Base-by-base conservation (phyloP, 306 rosid genomes). In the Casuarina equisetifolia region DNA sequence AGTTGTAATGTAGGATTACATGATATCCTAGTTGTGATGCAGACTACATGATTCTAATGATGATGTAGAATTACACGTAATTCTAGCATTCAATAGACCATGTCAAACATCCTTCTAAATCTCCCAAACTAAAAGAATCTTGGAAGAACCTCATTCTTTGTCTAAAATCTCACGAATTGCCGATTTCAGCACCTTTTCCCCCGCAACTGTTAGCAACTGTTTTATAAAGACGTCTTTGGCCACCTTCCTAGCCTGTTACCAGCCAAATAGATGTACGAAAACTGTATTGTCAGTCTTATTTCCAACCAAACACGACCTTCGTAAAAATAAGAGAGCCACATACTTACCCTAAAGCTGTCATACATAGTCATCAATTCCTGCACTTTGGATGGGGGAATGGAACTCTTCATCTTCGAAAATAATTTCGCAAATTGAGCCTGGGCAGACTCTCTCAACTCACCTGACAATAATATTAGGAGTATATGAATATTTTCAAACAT, bases 181-280 rank as follows among this genome's bases (percentile, higher is more conserved):
- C 9, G 86, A 79, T 68, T 72, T 66, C 64, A 86, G 82, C 84
- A 88, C 46, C 62, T 86, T 48, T 13, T 88, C 92, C 40, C 95
- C 90, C 6, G 83, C 83, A 79, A 85, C 84, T 9, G 64, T 75
- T 57, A 87, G 84, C 74, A 88, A 77, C 69, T 77, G 86, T 62
- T 64, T 83, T 42, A 84, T 54, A 77, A 90, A 82, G 73, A 36
- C 53, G 38, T 62, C 78, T 75, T 67, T 86, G 35, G 78, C 76
- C 46, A 88, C 19, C 71, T 79, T 80, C 70, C 90, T 80, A 78
- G 70, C 88, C 95, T 90, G 87, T 40, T 81, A 53, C 50, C 75
- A 70, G 42, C 70, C 81, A 73, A 45, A 25, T 20, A 10, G 36
- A 20, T 25, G 32, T 9, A 20, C 15, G 46, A 72, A 40, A 53